Conservation (phyloP, 2,329 filamentous ascomycete genomes). For the Gyromitra esculenta region DNA sequence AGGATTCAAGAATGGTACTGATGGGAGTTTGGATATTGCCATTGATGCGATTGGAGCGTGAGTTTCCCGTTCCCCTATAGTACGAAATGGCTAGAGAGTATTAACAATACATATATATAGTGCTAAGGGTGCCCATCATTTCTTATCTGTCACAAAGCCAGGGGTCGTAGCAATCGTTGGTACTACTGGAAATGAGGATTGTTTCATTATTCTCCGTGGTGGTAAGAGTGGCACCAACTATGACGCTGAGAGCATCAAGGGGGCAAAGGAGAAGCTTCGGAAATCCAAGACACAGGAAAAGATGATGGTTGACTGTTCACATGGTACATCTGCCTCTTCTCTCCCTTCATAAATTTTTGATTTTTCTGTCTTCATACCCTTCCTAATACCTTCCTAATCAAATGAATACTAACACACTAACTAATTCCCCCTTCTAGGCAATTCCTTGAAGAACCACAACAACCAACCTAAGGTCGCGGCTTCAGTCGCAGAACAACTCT, state of each 20-base stretch:
- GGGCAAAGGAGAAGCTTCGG: slow-evolving; percentile 77
- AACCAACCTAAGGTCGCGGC: slow-evolving; percentile 96
- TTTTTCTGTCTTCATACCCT: background rate
- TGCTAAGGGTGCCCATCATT: slow-evolving; percentile 73
- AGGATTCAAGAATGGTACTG: slow-evolving; percentile 99
- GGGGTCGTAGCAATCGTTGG: slow-evolving; percentile 93
- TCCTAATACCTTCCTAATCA: background rate
- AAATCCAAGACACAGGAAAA: slow-evolving; percentile 87
- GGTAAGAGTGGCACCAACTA: slow-evolving; percentile 94
- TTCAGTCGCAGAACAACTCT: slow-evolving; percentile 82
- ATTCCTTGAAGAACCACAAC: slow-evolving; percentile 96
- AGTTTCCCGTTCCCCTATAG: slow-evolving; percentile 15
- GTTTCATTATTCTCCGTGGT: slow-evolving; percentile 94
- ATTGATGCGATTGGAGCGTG: slow-evolving; percentile 88
- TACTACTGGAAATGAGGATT: slow-evolving; percentile 93
- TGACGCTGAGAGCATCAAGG: slow-evolving; percentile 82
- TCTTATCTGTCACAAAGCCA: slow-evolving; percentile 98
- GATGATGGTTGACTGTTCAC: slow-evolving; percentile 98
- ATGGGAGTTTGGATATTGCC: slow-evolving; percentile 86
- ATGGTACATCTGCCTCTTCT: slow-evolving; percentile 70
- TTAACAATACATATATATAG: slow-evolving; percentile 56
- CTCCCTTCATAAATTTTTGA: background rate
- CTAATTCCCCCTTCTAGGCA: slow-evolving; percentile 68
- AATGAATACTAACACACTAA: background rate
- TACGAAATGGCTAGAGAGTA: background rate